Evolutionary conservation across 2,329 filamentous ascomycete genomes (phyloP), one percentile per base, ranked within the genome.

Genomic region (Botrytis hyacinthi): DNA sequence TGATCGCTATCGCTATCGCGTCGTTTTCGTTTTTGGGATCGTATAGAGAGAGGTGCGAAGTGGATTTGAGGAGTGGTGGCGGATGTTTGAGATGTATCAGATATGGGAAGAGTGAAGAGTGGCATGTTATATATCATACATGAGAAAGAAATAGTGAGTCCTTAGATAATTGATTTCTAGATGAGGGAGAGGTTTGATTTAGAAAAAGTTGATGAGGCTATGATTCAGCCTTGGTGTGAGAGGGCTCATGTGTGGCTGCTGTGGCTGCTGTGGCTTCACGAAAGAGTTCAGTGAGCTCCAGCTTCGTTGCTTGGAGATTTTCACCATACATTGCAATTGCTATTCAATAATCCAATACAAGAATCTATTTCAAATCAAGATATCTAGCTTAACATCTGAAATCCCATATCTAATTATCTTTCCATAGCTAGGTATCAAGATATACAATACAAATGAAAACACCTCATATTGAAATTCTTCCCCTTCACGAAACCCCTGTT

Each of bases 71-170:
- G 70, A 46, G 66, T 73, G 48, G 73, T 70, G 18, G 74, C 48
- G 20, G 71, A 68, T 57, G 73, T 71, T 62, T 73, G 72, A n/a
- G 67, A 75, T 35, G 65, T 73, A 51, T 67, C 63, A 18, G 74
- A 72, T 44, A 79, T 73, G 16, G 78, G 78, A 16, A 78, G 75
- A n/a, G 77, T 74, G 44, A 78, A 79, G 29, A 78, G 73, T 46
- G 78, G 75, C 78, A 79, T 79, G 32, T 66, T 75, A 57, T 57
- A 29, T 57, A 18, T 3, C 0, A 22, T 22, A 57, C 42, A 54
- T 42, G 14, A 26, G 2, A 42, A 32, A 22, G 35, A 32, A n/a
- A 42, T 44, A 16, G 29, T 32, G 16, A 32, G 37, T 40, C 26
- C 7, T 26, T 40, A 42, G 35, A 42, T 40, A 3, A 32, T 26